phyloP scores from a whole-genome alignment of 1,284 basidiomycete species.

The Irpex lacteus region DNA sequence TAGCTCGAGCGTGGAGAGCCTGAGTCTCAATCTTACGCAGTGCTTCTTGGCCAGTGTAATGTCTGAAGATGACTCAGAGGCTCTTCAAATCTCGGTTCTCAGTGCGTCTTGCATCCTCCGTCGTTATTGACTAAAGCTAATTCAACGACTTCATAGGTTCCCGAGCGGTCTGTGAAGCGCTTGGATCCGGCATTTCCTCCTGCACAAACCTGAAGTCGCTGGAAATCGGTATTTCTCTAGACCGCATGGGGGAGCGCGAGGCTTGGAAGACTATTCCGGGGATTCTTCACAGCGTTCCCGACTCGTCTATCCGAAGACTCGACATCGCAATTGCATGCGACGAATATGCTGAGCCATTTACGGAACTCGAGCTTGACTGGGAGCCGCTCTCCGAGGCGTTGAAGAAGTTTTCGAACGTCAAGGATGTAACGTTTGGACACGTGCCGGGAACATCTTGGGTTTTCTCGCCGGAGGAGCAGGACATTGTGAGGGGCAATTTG shows the following conservation, averaged over 20 bases:
- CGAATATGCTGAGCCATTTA: not conserved
- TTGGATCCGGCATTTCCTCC: not conserved
- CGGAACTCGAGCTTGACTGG: slow-evolving; percentile 1
- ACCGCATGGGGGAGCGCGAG: not conserved
- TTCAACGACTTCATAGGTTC: not conserved
- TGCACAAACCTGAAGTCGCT: slow-evolving; percentile 3
- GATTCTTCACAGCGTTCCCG: not conserved
- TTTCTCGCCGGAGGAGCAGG: not conserved
- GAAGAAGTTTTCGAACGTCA: not conserved
- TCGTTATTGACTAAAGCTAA: not conserved
- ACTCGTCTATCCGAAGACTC: not conserved
- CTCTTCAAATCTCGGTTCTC: not conserved
- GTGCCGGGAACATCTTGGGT: not conserved
- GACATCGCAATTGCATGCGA: not conserved
- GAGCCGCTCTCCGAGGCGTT: not conserved
- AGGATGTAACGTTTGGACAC: not conserved
- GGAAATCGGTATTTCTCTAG: slow-evolving; percentile 1
- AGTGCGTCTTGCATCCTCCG: not conserved
- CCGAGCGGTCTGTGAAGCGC: not conserved
- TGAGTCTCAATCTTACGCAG: slow-evolving; percentile 8
- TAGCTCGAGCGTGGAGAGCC: not conserved
- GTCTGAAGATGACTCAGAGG: slow-evolving; percentile 2
- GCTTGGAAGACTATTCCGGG: not conserved
- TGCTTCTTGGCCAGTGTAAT: slow-evolving; percentile 1
- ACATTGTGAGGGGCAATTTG: not conserved